phyloP scores from a whole-genome alignment of 2,329 filamentous ascomycete species.

The Alternaria gaisen region DNA sequence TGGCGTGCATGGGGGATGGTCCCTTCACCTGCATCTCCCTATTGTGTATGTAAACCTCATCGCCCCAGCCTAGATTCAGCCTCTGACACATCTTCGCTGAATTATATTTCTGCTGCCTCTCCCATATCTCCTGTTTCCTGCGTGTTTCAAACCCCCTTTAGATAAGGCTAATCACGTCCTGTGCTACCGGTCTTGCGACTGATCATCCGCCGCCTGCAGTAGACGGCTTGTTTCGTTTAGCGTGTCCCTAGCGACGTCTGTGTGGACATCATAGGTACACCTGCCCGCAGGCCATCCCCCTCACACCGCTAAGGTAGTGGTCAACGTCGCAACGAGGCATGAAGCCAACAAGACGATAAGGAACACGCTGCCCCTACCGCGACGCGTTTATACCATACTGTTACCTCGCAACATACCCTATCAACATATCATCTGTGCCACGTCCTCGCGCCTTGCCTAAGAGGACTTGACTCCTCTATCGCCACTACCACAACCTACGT shows the following conservation, averaged over 20 bases:
- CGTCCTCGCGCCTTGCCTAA: slow-evolving; percentile 28
- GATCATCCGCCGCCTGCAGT: slow-evolving; percentile 30
- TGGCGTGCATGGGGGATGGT: slow-evolving; percentile 3
- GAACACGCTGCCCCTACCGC: slow-evolving; percentile 13
- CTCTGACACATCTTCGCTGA: not conserved
- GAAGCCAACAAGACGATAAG: slow-evolving; percentile 26
- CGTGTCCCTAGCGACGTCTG: slow-evolving; percentile 31
- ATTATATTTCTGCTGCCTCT: not conserved
- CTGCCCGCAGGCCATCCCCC: slow-evolving; percentile 16
- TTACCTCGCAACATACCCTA: not conserved
- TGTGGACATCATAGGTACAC: slow-evolving; percentile 26
- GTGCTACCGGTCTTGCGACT: slow-evolving; percentile 25
- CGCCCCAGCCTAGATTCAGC: not conserved
- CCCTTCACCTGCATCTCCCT: not conserved
- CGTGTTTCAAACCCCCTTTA: not conserved
- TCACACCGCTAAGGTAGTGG: slow-evolving; percentile 27
- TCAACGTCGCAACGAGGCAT: slow-evolving; percentile 30
- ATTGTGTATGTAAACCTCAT: not conserved
- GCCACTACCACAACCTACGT: slow-evolving; percentile 21
- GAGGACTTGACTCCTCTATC: slow-evolving; percentile 23
- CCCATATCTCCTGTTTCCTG: not conserved
- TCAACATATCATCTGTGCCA: slow-evolving; percentile 11
- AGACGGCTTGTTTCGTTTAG: slow-evolving; percentile 31
- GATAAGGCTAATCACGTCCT: slow-evolving; percentile 9
- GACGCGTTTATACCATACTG: slow-evolving; percentile 10